These are phyloP conservation scores for Pyrus bretschneideri DNA, from an alignment of 306 rosid species.

Conservation along the genomic window DNA sequence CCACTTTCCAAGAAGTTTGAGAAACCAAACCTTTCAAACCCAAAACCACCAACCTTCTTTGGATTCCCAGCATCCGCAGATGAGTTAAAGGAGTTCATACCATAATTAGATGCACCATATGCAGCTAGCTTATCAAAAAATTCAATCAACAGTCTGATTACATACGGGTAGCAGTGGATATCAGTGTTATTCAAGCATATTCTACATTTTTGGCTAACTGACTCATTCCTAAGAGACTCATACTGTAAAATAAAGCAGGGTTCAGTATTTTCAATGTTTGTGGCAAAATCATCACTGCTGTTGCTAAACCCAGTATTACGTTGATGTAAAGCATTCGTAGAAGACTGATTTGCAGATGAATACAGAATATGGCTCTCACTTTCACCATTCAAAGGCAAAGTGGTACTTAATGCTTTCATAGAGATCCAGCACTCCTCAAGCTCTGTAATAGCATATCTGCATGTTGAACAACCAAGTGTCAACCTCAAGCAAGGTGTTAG, in stretches of 20 bases:
- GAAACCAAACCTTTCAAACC: slow-evolving; percentile 66
- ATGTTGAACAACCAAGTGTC: slow-evolving; percentile 17
- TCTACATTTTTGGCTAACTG: slow-evolving; percentile 26
- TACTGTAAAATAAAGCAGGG: slow-evolving; percentile 52
- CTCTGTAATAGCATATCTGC: slow-evolving; percentile 48
- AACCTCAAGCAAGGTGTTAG: not conserved
- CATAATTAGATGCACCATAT: slow-evolving; percentile 17
- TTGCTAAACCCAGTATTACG: slow-evolving; percentile 25
- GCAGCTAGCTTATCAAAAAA: slow-evolving; percentile 50
- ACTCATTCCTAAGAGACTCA: slow-evolving; percentile 36
- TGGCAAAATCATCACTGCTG: slow-evolving; percentile 35
- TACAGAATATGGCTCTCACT: slow-evolving; percentile 36
- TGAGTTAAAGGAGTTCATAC: slow-evolving; percentile 19
- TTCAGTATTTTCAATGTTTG: slow-evolving; percentile 20
- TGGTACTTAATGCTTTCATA: slow-evolving; percentile 34
- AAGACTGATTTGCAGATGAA: slow-evolving; percentile 41
- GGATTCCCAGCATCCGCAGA: slow-evolving; percentile 24
- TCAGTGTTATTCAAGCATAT: slow-evolving; percentile 48
- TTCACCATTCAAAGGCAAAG: slow-evolving; percentile 41
- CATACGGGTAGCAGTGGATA: slow-evolving; percentile 73
- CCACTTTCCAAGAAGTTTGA: slow-evolving; percentile 71
- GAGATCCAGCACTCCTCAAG: slow-evolving; percentile 44
- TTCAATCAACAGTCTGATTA: slow-evolving; percentile 44
- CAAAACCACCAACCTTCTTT: slow-evolving; percentile 25
- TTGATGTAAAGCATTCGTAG: slow-evolving; percentile 25